phyloP scores from a whole-genome alignment of 805 yeast species.

The Metschnikowia henanensis region DNA sequence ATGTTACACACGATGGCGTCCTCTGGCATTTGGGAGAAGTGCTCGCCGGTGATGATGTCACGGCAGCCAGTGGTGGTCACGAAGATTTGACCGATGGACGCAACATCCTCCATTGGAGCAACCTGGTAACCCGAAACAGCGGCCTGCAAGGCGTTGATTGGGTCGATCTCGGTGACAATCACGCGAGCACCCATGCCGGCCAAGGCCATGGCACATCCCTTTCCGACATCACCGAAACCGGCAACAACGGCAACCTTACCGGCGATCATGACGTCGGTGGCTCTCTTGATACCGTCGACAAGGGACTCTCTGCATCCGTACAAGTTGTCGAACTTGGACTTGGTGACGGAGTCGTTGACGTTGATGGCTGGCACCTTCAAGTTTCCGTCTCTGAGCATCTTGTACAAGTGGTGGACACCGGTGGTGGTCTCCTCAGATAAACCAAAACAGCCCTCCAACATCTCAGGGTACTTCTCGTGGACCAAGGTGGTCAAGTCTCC shows the following conservation, averaged over 20 bases:
- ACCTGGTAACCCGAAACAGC: slow-evolving; percentile 99
- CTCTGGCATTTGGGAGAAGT: slow-evolving; percentile 93
- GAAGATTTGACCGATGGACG: slow-evolving; percentile 90
- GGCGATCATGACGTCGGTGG: slow-evolving; percentile 99
- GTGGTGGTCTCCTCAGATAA: slow-evolving; percentile 99
- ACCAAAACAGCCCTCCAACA: slow-evolving; percentile 94
- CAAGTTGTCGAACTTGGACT: slow-evolving; percentile 98
- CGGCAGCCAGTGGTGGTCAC: slow-evolving; percentile 99
- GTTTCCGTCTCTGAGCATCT: slow-evolving; percentile 82
- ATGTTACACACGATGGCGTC: slow-evolving; percentile 99
- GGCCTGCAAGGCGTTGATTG: slow-evolving; percentile 98
- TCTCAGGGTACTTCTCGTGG: slow-evolving; percentile 97
- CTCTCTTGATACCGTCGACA: slow-evolving; percentile 98
- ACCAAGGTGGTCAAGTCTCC: slow-evolving; percentile 97
- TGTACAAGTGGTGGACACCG: slow-evolving; percentile 99
- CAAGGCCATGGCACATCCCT: slow-evolving; percentile 99
- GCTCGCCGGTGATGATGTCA: slow-evolving; percentile 89
- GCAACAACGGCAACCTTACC: slow-evolving; percentile 99
- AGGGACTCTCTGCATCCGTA: slow-evolving; percentile 99
- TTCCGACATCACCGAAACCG: slow-evolving; percentile 99
- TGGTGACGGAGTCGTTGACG: slow-evolving; percentile 98
- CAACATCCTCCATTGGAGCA: slow-evolving; percentile 91
- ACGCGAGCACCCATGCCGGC: slow-evolving; percentile 99
- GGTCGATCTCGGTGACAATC: slow-evolving; percentile 95
- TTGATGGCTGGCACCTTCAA: slow-evolving; percentile 99